phyloP scores from a whole-genome alignment of 2,329 filamentous ascomycete genomes.

The Lasiodiplodia sp. region DNA sequence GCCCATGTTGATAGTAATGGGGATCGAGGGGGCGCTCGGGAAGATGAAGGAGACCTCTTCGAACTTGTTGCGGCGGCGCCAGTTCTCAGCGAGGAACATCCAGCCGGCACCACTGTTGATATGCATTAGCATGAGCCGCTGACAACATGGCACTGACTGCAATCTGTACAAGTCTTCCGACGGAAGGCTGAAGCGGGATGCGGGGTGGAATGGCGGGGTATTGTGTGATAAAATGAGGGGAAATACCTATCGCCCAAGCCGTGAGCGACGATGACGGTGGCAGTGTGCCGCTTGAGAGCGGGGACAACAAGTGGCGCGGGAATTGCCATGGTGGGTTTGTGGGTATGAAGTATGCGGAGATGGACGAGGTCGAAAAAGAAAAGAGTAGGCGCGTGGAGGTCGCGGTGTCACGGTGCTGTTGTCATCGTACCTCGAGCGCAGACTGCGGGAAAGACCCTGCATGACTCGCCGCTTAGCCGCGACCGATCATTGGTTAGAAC shows the following conservation, averaged over 20 bases:
- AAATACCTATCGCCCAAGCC: slow-evolving; percentile 79
- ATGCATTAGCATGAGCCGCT: slow-evolving; percentile 18
- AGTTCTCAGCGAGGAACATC: slow-evolving; percentile 84
- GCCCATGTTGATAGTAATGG: slow-evolving; percentile 81
- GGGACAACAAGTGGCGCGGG: slow-evolving; percentile 71
- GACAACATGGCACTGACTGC: background rate
- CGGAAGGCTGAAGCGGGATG: background rate
- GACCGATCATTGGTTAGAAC: slow-evolving; percentile 24
- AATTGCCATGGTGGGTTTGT: slow-evolving; percentile 2
- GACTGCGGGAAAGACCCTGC: slow-evolving; percentile 24
- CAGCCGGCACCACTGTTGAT: slow-evolving; percentile 38
- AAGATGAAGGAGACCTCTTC: slow-evolving; percentile 93
- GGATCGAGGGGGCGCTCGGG: slow-evolving; percentile 86
- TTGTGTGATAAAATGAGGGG: background rate
- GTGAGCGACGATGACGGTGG: slow-evolving; percentile 93
- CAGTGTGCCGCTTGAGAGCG: slow-evolving; percentile 83
- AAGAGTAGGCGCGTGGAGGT: slow-evolving; percentile 9
- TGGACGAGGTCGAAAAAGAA: background rate
- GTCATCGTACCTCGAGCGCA: background rate
- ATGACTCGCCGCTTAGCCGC: slow-evolving; percentile 13
- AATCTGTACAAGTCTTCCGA: background rate
- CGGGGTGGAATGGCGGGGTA: background rate
- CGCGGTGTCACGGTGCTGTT: slow-evolving; percentile 5
- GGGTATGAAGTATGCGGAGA: background rate
- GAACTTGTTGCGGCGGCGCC: slow-evolving; percentile 79